These are phyloP conservation scores for Syzygium aromaticum DNA, from an alignment of 345 rosid genomes.

Conservation along the genomic window DNA sequence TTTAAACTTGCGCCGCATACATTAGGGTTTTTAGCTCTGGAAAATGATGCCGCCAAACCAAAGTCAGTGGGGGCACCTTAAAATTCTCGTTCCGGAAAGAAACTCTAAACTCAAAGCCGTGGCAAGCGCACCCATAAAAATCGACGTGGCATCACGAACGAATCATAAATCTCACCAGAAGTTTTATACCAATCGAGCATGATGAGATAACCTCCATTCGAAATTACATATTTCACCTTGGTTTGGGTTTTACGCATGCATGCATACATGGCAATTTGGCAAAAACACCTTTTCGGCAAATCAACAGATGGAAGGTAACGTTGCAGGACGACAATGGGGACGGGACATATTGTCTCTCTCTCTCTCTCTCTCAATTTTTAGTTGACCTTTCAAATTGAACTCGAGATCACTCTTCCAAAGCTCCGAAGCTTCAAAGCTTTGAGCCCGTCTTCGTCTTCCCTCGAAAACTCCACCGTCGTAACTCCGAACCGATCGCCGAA, in stretches of 20 bases:
- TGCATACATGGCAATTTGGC: neutral
- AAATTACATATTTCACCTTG: neutral
- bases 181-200: neutral
- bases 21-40: neutral
- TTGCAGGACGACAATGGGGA: neutral
- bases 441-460: neutral
- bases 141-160: fast-evolving
- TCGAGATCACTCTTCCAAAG: neutral
- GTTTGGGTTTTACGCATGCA: neutral
- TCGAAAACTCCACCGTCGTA: neutral
- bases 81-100: fast-evolving
- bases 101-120: neutral
- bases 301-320: neutral
- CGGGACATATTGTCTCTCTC: neutral
- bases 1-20: fast-evolving
- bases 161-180: neutral
- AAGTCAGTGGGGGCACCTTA: neutral
- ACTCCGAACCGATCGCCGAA: neutral
- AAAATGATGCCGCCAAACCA: neutral
- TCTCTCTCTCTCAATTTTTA: neutral
- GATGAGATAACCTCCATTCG: neutral
- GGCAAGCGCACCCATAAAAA: fast-evolving
- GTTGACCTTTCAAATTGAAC: neutral
- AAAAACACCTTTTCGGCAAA: neutral
- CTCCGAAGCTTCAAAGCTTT: neutral